phyloP scores from a whole-genome alignment of 1,284 basidiomycete species.

The Austroboletus niveus region DNA sequence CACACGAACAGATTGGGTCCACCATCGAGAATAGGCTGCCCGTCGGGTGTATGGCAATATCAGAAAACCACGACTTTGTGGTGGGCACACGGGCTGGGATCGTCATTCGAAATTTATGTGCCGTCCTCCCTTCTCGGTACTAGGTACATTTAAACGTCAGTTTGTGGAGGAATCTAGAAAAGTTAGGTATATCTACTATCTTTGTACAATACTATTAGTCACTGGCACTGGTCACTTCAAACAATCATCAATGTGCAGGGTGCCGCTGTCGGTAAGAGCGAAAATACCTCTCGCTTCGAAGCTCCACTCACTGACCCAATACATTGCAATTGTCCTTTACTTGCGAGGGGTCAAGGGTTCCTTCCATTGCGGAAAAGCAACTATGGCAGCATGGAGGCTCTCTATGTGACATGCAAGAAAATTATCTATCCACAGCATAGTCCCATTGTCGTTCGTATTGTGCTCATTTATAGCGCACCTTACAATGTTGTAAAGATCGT shows the following conservation, averaged over 20 bases:
- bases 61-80: too few species aligned
- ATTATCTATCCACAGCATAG: slow-evolving; percentile 34
- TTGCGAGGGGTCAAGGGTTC: slow-evolving; percentile 14
- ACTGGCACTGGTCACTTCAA: not conserved
- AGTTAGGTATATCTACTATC: too few species aligned
- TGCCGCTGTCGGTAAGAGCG: slow-evolving; percentile 4
- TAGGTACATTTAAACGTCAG: too few species aligned
- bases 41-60: too few species aligned
- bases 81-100: too few species aligned
- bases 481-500: slow-evolving; percentile 39
- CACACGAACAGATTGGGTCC: not conserved
- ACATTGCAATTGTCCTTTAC: slow-evolving; percentile 24
- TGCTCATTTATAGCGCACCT: slow-evolving; percentile 37
- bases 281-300: slow-evolving; percentile 39
- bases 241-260: slow-evolving; percentile 7
- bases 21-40: not conserved
- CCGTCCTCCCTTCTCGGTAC: too few species aligned
- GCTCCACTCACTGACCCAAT: slow-evolving; percentile 21
- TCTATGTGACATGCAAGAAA: not conserved
- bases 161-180: too few species aligned
- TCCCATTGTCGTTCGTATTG: slow-evolving; percentile 29
- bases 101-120: too few species aligned
- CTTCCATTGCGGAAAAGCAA: slow-evolving; percentile 1
- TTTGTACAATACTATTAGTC: too few species aligned
- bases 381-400: slow-evolving; percentile 7